Conservation (phyloP, 371 early-diverging fungal genomes). For the Rhizopus microsporus region DNA sequence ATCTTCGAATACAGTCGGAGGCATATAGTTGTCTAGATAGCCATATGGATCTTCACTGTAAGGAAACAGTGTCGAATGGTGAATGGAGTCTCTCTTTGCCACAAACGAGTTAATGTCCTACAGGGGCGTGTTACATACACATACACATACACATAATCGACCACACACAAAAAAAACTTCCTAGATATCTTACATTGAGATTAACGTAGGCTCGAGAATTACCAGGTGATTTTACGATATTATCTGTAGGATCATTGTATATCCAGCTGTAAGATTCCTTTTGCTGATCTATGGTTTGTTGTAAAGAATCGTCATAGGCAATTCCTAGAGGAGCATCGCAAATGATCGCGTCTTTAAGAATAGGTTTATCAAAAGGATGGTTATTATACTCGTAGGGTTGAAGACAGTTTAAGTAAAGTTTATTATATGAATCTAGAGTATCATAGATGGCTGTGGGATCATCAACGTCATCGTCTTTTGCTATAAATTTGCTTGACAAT, state of each 20-base stretch:
- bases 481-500: background rate
- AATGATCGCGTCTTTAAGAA: background rate
- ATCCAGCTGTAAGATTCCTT: slow-evolving; percentile 26
- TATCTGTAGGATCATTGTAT: slow-evolving; percentile 25
- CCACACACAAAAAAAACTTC: background rate
- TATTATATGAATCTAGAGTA: background rate
- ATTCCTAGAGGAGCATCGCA: slow-evolving; percentile 2
- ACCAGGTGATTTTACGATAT: slow-evolving; percentile 5
- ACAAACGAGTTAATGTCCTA: slow-evolving; percentile 52
- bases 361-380: background rate
- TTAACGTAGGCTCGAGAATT: slow-evolving; percentile 33
- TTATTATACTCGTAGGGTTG: background rate
- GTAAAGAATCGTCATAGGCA: slow-evolving; percentile 16
- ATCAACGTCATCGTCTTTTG: background rate
- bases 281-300: slow-evolving; percentile 8
- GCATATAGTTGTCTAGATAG: background rate
- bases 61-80: slow-evolving; percentile 22
- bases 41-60: too few relatives aligned
- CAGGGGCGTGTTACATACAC: background rate
- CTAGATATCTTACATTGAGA: slow-evolving; percentile 32
- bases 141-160: background rate
- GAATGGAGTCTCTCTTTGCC: slow-evolving; percentile 38
- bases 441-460: background rate
- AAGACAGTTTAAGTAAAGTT: background rate
- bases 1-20: slow-evolving; percentile 4